Conservation (phyloP, 208 protist species). For the Leishmania braziliensis region DNA sequence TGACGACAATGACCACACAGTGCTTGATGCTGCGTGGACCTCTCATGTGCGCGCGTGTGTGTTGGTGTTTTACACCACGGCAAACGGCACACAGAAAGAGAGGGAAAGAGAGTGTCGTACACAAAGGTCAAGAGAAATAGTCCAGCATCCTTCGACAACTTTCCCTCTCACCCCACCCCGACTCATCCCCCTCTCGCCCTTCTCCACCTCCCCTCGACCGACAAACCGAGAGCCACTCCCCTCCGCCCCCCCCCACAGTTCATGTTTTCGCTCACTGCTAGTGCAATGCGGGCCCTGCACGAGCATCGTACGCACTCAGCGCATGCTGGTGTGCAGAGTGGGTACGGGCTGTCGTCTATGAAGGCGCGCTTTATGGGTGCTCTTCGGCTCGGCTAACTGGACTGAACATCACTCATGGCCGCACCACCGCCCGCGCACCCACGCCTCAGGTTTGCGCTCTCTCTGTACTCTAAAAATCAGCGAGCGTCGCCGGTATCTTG, state of each 20-base stretch:
- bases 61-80: not conserved
- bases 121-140: not conserved
- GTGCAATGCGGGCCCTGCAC: not conserved
- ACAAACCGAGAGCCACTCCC: not conserved
- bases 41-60: not conserved
- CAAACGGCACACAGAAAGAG: not conserved
- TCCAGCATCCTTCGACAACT: not conserved
- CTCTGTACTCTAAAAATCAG: conserved; percentile 54
- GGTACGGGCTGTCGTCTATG: not conserved
- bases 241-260: too few relatives aligned
- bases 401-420: not conserved
- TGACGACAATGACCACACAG: not conserved
- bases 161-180: not conserved
- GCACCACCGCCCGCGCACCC: not conserved
- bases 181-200: not conserved
- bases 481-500: conserved; percentile 65
- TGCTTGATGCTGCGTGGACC: not conserved
- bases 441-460: not conserved
- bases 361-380: not conserved
- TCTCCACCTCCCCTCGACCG: not conserved
- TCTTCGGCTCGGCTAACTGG: not conserved
- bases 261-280: not conserved
- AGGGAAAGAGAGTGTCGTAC: not conserved
- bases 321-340: too few relatives aligned
- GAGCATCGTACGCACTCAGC: not conserved